phyloP scores from a whole-genome alignment of 2,329 filamentous ascomycete species.

The Pochonia chlamydosporia region DNA sequence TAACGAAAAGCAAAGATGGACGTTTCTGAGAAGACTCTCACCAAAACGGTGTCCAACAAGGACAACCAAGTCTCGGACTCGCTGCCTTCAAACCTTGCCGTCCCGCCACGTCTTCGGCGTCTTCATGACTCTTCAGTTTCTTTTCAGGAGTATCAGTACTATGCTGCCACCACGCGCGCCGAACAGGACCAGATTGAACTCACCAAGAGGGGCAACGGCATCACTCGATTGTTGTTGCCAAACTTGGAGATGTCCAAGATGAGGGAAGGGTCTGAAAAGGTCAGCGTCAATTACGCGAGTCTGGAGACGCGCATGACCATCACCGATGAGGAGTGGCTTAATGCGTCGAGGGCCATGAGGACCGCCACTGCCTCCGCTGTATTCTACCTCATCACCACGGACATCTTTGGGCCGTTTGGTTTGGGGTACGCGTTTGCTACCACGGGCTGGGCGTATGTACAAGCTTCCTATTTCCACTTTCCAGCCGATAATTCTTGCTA shows the following conservation, averaged over 20 bases:
- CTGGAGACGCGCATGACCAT: conserved; percentile 5
- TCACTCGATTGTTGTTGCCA: too few relatives aligned
- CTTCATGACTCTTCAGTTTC: conserved; percentile 15
- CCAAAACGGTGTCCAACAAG: too few relatives aligned
- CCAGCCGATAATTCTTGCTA: background rate
- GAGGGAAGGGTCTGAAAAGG: conserved; percentile 2
- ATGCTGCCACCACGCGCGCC: conserved; percentile 14
- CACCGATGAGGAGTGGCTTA: conserved; percentile 34
- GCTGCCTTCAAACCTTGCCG: too few relatives aligned
- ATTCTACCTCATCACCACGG: conserved; percentile 45
- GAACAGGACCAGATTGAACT: too few relatives aligned
- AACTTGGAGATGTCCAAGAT: conserved; percentile 7
- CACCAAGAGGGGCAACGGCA: too few relatives aligned
- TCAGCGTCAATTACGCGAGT: conserved; percentile 3
- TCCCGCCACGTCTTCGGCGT: conserved; percentile 9
- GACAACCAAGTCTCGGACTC: too few relatives aligned
- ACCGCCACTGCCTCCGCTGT: conserved; percentile 39
- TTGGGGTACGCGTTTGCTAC: conserved; percentile 23
- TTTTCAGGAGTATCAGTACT: conserved; percentile 18
- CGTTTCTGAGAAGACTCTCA: too few relatives aligned
- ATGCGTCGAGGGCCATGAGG: conserved; percentile 37
- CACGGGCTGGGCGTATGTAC: conserved; percentile 31
- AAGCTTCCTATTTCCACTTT: background rate
- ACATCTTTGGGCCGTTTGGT: conserved; percentile 39
- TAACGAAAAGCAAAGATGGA: too few relatives aligned